Evolutionary conservation across 495 filamentous ascomycete genomes (phyloP).

Genomic region (Amniculicola lignicola): DNA sequence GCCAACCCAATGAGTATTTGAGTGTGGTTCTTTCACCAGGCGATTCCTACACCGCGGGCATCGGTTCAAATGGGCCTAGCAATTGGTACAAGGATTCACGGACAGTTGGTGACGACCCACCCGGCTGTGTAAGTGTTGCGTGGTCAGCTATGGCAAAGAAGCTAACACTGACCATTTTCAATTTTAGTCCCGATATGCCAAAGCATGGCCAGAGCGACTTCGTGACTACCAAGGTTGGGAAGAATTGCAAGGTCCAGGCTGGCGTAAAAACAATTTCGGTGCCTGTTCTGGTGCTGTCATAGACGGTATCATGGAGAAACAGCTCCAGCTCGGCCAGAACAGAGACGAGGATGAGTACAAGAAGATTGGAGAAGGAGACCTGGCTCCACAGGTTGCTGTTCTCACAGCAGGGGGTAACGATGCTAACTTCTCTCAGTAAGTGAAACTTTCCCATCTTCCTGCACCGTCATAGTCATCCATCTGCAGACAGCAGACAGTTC

Average conservation of each 20-base stretch:
- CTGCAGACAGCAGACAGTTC: neutral
- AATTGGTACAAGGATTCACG: neutral
- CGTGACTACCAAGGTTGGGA: neutral
- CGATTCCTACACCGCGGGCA: slow-evolving; percentile 7
- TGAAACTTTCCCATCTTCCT: neutral
- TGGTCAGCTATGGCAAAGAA: too few relatives aligned
- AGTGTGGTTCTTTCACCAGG: slow-evolving; percentile 1
- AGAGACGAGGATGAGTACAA: neutral
- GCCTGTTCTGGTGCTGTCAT: slow-evolving; percentile 9
- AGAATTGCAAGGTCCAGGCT: neutral
- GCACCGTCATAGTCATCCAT: neutral
- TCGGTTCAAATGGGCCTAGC: neutral
- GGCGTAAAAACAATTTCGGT: slow-evolving; percentile 2
- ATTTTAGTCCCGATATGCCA: neutral
- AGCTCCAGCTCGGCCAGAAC: neutral
- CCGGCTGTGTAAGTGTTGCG: too few relatives aligned
- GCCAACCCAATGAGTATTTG: neutral
- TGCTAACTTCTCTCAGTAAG: neutral
- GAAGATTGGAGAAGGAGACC: neutral
- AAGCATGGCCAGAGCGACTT: slow-evolving; percentile 4
- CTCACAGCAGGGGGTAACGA: slow-evolving; percentile 6
- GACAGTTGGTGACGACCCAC: too few relatives aligned
- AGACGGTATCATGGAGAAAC: neutral
- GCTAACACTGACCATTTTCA: too few relatives aligned
- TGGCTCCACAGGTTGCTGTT: slow-evolving; percentile 6